Evolutionary conservation across 805 yeast species (phyloP).

Genomic region (Candida chauliodis): DNA sequence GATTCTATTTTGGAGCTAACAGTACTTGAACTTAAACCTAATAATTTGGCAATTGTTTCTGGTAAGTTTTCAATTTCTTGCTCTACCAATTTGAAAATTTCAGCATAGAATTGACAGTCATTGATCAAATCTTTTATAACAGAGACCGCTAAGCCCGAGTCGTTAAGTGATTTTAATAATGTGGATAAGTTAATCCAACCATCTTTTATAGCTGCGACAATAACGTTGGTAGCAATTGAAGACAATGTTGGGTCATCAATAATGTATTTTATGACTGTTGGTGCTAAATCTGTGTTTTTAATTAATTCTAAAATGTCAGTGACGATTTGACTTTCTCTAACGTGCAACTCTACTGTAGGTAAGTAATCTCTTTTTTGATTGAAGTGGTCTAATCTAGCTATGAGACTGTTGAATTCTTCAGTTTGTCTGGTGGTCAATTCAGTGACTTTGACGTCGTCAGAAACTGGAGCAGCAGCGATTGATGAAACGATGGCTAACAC

Average conservation of each 20-base stretch:
- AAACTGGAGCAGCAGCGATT: conserved; percentile 25
- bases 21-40: conserved; percentile 22
- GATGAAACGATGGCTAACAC: conserved; percentile 17
- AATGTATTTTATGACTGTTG: conserved; percentile 30
- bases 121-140: conserved; percentile 33
- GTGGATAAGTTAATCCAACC: conserved; percentile 32
- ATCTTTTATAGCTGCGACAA: conserved; percentile 26
- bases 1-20: conserved; percentile 7
- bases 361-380: conserved; percentile 26
- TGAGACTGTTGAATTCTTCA: conserved; percentile 21
- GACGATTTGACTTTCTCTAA: conserved; percentile 39
- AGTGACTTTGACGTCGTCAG: conserved; percentile 5
- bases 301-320: conserved; percentile 38
- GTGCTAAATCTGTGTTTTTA: conserved; percentile 34
- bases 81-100: conserved; percentile 35
- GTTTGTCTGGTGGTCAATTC: conserved; percentile 20
- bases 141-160: conserved; percentile 38
- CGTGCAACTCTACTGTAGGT: conserved; percentile 22
- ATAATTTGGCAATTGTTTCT: conserved; percentile 18
- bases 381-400: conserved; percentile 25
- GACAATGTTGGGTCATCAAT: conserved; percentile 29
- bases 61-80: conserved; percentile 29
- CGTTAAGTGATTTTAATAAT: conserved; percentile 36
- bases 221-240: conserved; percentile 25
- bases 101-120: conserved; percentile 38